Evolutionary conservation across 225 moss, liverwort and hornwort genomes (phyloP), one percentile per base, ranked within the genome.

Genomic region (Anthoceros angustus): DNA sequence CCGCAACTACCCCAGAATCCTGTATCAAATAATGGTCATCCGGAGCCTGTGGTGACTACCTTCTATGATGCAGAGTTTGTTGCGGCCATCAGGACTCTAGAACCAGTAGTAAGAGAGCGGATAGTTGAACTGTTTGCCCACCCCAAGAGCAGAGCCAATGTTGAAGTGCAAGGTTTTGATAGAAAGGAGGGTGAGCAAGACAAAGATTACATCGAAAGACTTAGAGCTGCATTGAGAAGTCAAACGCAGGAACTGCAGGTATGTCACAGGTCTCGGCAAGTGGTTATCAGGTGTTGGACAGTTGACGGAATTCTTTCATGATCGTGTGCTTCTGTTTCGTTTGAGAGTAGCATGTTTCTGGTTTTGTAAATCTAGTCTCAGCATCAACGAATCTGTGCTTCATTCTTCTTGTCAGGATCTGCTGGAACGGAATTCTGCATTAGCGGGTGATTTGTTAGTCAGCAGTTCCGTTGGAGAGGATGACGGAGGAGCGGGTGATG

Each of bases 191-290:
- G 86, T 43, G 88, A 98, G 68, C 76, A 62, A 65, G 92, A 92
- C 62, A 63, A 66, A 63, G 91, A 98, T 0, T 87, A 89, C 41
- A 62, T 81, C 46, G 61, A 68, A 41, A 80, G 91, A 42, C 71
- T 98, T 12, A 81, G 79, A 69, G 73, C 66, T 39, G 68, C 87
- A 63, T 77, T 98, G 72, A 86, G 84, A 71, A 77, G 73, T 68
- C 92, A 98, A 77, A 85, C 87, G 41, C 88, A 81, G 65, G 95
- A 98, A 76, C 73, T 95, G 72, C 91, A 91, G 86, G 95, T 91
- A 67, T 32, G 1, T 9, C 63, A 32, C 40, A 42, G 7, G 15
- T 40, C 12, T 42, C 20, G 6, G 8, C 23, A 0, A 25, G 64
- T 62, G 39, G 20, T 63, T 67, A 18, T 62, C 0, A n/a, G 40